Evolutionary conservation across 2,329 filamentous ascomycete species (phyloP), one percentile per base, ranked within the genome.

Genomic region (Aspergillus novoparasiticus): DNA sequence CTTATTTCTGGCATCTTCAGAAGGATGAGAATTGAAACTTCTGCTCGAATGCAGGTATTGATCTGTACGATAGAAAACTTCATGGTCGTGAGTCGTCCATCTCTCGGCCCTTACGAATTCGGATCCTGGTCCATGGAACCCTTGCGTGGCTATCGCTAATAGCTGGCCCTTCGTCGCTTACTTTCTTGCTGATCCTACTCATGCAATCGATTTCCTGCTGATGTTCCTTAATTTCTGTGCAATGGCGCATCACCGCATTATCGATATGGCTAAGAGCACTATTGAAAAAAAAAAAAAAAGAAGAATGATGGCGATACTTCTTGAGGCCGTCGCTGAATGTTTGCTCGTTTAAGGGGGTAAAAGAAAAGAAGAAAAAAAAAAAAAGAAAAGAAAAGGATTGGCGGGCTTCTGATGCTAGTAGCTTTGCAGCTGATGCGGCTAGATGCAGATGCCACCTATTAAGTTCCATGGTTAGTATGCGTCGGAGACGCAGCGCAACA

Each of bases 361-460:
- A 12, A 16, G 14, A 5, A 36, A 36, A 36, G 34, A 36, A 43
- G 58, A 34, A 46, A 60, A 19, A 11, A 50, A 46, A 56, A 53
- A n/a, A 50, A 30, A 9, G 9, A 50, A 6, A 16, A n/a, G 46
- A 11, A 30, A 14, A 12, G 30, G n/a, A 32, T 26, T 68, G 58
- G 58, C 48, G 58, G 61, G 30, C 60, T 62, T 57, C 51, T 63
- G 60, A 61, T 59, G 45, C 64, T 59, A 65, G 68, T 68, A 63
- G 62, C 60, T 64, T 61, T 61, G 66, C 66, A 68, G 58, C 23
- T 64, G 61, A 69, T 64, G 62, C 65, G 68, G 69, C 58, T 66
- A 69, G 63, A 64, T 68, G 67, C 66, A 69, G 65, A 63, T 61
- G 66, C 63, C 64, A 60, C 65, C 62, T 69, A 64, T 61, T 65